Base-by-base conservation (phyloP, 202 grass and related monocot genomes). In the Setaria viridis region DNA sequence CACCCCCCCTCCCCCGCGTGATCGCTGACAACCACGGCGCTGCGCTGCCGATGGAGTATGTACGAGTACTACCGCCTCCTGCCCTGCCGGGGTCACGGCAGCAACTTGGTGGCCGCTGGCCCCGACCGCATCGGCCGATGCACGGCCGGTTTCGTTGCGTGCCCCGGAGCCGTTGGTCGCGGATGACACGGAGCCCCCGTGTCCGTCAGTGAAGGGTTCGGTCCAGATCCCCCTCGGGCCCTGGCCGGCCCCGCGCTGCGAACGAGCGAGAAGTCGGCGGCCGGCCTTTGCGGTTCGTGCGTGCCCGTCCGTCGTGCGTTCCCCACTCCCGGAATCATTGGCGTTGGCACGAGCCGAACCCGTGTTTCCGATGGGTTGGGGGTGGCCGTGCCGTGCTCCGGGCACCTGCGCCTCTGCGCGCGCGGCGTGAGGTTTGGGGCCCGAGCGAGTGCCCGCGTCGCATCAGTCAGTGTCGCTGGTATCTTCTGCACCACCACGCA, bases 101-200 rank as follows among this genome's bases (percentile, higher is more conserved):
- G 14, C 25, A 9, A 9, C 49, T 34, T 66, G 78, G 25, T 25
- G 25, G 25, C 25, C 25, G 25, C 25, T 25, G 25, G 25, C 25
- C 25, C 25, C 25, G 25, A 25, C 25, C 25, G 25, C 25, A 25
- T 25, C 25, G 25, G 25, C 25, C 13, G 64, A 5, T 16, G 19
- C 19, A 14, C 12, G 48, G 0, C 39, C 41, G 25, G 56, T n/a
- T 8, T 16, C 12, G 48, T 34, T 14, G 47, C 68, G 6, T n/a
- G 45, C 17, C 5, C 19, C 30, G 12, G 20, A n/a, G 39, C 85
- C 48, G 79, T 74, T 34, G 60, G 74, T 35, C 72, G 79, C 14
- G 30, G 84, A 58, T 10, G 68, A 87, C 80, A 69, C 78, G 85
- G 85, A 55, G 51, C 25, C 43, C 75, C 62, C 53, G 62, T 60